A percentile compares a stretch with the other conserved stretches of the same genome.
phyloP scores from a whole-genome alignment of 768 basidiomycete genomes.

The Macrolepiota albuminosa region DNA sequence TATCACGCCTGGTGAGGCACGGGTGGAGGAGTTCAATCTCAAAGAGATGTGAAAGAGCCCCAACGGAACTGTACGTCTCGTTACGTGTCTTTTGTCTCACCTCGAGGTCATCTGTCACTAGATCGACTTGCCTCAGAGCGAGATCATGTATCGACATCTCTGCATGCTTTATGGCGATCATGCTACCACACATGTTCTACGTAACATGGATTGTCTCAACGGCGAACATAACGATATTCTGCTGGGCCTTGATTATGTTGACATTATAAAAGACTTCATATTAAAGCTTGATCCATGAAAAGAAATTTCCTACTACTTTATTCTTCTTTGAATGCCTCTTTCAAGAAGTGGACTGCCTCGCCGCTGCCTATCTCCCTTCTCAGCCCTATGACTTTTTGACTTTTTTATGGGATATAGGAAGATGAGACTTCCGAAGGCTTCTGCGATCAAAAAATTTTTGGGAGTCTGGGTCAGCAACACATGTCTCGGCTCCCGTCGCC shows the following conservation, averaged over 20 bases:
- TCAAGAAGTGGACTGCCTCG: conserved; percentile 61
- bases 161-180: conserved; percentile 26
- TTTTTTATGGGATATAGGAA: too few relatives aligned
- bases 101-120: conserved; percentile 20
- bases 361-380: too few relatives aligned
- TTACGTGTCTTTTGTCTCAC: background rate
- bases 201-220: conserved; percentile 35
- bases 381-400: too few relatives aligned
- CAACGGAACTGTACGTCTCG: too few relatives aligned
- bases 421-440: too few relatives aligned
- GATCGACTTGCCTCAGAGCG: conserved; percentile 67
- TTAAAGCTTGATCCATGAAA: background rate
- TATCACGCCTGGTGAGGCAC: too few relatives aligned
- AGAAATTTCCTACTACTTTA: background rate
- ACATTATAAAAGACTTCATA: conserved; percentile 42
- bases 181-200: conserved; percentile 16
- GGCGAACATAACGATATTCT: conserved; percentile 57
- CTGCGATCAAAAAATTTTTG: too few relatives aligned
- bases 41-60: too few relatives aligned
- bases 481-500: too few relatives aligned
- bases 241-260: conserved; percentile 33
- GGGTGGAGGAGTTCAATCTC: too few relatives aligned
- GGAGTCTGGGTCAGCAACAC: too few relatives aligned
- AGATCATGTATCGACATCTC: conserved; percentile 56
- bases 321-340: conserved; percentile 43